Conservation (phyloP, 2,329 filamentous ascomycete genomes). For the Ceratocystis variospora region DNA sequence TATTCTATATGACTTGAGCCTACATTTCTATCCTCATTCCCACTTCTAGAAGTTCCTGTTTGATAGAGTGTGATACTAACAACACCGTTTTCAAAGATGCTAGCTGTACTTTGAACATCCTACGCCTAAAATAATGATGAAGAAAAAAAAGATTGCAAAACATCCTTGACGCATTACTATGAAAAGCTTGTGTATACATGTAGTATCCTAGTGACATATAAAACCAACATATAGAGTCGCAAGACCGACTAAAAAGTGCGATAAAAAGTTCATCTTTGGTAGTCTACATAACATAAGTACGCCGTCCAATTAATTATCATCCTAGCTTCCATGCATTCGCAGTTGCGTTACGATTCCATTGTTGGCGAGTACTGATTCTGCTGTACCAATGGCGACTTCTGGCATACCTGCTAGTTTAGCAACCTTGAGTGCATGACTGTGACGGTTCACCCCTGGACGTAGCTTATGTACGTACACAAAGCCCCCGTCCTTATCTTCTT, state of each 20-base stretch:
- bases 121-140: constrained; percentile 19
- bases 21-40: neutral
- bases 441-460: constrained; percentile 65
- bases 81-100: constrained; percentile 9
- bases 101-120: constrained; percentile 7
- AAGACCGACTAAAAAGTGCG: too few species aligned
- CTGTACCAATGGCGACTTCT: constrained; percentile 54
- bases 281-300: neutral
- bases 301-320: neutral
- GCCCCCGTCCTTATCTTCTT: constrained; percentile 53
- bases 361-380: constrained; percentile 40
- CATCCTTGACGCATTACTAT: constrained; percentile 18
- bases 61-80: constrained; percentile 13
- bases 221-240: neutral
- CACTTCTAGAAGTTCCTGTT: constrained; percentile 9
- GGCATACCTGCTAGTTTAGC: constrained; percentile 74
- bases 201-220: neutral
- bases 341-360: neutral
- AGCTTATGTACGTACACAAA: constrained; percentile 83
- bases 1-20: constrained; percentile 42
- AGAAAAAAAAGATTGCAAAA: constrained; percentile 21
- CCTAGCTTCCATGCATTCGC: neutral
- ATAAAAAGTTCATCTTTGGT: neutral
- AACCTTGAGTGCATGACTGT: constrained; percentile 91
- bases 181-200: neutral